A percentile compares a stretch with the other conserved stretches of the same genome.
These are phyloP conservation scores for Fremontodendron californicum DNA, from an alignment of 345 rosid genomes.

Conservation along the genomic window DNA sequence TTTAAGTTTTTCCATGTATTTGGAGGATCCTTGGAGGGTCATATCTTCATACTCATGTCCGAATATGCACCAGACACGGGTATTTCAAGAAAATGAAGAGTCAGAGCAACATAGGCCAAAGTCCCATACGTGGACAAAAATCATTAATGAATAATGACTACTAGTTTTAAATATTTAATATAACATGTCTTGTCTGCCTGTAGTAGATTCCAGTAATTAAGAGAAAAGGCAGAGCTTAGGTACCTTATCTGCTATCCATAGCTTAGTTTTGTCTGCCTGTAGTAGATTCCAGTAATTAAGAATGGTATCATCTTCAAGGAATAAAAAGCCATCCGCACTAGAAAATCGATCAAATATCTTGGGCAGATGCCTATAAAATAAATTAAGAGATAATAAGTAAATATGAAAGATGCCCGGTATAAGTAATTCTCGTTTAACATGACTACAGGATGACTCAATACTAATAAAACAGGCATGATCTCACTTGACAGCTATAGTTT, in stretches of 20 bases:
- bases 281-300: constrained; percentile 96
- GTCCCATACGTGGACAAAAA: background rate
- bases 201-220: too few species aligned
- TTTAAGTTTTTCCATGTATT: too few species aligned
- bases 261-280: constrained; percentile 86
- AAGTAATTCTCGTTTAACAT: constrained; percentile 3
- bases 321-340: constrained; percentile 88
- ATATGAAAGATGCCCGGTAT: background rate
- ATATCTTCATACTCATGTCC: too few species aligned
- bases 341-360: constrained; percentile 64
- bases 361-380: constrained; percentile 64
- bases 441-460: background rate
- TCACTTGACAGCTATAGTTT: background rate
- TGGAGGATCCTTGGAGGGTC: too few species aligned
- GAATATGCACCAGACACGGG: too few species aligned
- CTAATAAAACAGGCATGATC: background rate
- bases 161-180: background rate
- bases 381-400: constrained; percentile 17
- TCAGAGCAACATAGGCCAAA: too few species aligned
- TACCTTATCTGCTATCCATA: constrained; percentile 97
- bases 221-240: background rate
- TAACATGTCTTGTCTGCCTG: too few species aligned
- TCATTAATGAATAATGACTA: background rate
- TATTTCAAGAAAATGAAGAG: too few species aligned
- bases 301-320: constrained; percentile 90